Base-by-base conservation (phyloP, 768 basidiomycete species). In the Mycena crocata region DNA sequence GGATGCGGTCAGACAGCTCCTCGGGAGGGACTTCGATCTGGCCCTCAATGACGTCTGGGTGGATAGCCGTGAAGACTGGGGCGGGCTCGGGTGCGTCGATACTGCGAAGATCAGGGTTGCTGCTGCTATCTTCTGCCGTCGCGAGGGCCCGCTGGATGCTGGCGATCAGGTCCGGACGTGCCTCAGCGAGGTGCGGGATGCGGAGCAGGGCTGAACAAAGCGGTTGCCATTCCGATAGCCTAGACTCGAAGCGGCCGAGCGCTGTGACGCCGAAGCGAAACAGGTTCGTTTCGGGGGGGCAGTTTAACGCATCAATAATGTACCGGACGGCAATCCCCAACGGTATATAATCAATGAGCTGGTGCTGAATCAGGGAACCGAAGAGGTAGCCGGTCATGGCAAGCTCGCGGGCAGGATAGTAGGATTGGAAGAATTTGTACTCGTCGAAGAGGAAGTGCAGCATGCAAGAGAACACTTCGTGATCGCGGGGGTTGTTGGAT, bases 361-460 rank as follows among this genome's bases (percentile, higher is more conserved):
- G 90, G 75, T 93, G 89, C 71, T 98, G 94, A 71, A 99, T 98
- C 73, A 99, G 87, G 32, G 95, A 96, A 35, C 98, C 98, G 69
- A 99, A 99, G 31, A 99, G 87, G 74, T 95, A 92, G 50, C 94
- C 98, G 9, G 98, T 99, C 90, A 99, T 95, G 57, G 91, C 90
- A 49, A 99, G 86, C 81, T 99, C 96, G 70, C 96, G 93, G 40
- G 93, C 85, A 28, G 98, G 98, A 74, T 95, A 95, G 80, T 92
- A 98, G 42, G 93, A 92, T 76, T 97, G 95, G 89, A 99, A 98
- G 85, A 98, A 99, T 75, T 96, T 96, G 89, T 98, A 98, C 81
- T 99, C 98, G 88, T 99, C 98, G 80, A 99, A 98, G 46, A 99
- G 88, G 85, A 98, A 97, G 82, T 98, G 96, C 55, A 99, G 91